Conservation (phyloP, 345 rosid species). For the Euclidium syriacum region DNA sequence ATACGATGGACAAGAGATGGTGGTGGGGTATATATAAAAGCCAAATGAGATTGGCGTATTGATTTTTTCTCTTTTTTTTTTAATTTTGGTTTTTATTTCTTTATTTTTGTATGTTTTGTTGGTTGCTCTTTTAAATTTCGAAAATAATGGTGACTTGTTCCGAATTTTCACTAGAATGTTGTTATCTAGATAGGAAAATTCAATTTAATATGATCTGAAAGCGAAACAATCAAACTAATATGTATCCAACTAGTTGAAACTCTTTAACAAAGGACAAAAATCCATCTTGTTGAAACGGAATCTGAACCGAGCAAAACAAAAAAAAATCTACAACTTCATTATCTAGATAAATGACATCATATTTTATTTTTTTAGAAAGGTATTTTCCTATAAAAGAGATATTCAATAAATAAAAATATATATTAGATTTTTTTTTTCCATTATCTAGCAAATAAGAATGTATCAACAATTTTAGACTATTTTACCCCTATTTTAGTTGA, state of each 20-base stretch:
- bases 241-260: not conserved
- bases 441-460: too few relatives aligned
- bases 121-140: not conserved
- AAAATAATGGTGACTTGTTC: conserved; percentile 12
- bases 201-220: not conserved
- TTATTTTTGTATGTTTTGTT: not conserved
- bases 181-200: conserved; percentile 2
- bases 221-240: not conserved
- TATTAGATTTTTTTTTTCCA: too few relatives aligned
- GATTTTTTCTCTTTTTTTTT: not conserved
- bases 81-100: not conserved
- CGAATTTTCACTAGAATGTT: conserved; percentile 1
- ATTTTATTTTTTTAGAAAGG: too few relatives aligned
- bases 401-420: too few relatives aligned
- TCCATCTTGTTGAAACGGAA: not conserved
- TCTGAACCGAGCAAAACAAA: not conserved
- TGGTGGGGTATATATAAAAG: conserved; percentile 26
- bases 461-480: too few relatives aligned
- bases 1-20: conserved; percentile 7
- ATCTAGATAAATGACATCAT: too few relatives aligned
- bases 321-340: not conserved
- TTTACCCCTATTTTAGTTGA: too few relatives aligned
- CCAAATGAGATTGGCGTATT: conserved; percentile 6
- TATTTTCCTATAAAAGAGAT: too few relatives aligned
- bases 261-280: too few relatives aligned